Evolutionary conservation across 768 basidiomycete genomes (phyloP).

Genomic region (Chalciporus pseudorubinellus): DNA sequence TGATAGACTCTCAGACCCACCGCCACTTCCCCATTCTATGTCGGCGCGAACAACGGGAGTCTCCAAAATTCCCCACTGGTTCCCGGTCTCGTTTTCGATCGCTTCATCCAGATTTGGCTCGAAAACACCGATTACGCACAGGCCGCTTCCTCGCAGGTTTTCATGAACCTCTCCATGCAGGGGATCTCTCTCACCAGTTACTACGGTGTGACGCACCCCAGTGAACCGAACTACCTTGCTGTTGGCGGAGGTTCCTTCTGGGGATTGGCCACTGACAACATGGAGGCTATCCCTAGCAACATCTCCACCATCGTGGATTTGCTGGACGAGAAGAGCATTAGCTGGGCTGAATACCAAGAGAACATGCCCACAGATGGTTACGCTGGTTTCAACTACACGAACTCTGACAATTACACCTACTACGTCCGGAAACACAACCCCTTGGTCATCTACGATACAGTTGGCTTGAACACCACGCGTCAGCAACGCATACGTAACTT

Average conservation of each 20-base stretch:
- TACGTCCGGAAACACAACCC: slow-evolving; percentile 58
- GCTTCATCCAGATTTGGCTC: slow-evolving; percentile 53
- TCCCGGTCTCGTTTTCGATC: slow-evolving; percentile 41
- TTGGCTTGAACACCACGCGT: slow-evolving; percentile 42
- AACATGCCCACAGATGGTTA: slow-evolving; percentile 52
- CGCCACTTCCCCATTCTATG: slow-evolving; percentile 36
- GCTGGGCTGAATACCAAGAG: slow-evolving; percentile 62
- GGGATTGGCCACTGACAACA: slow-evolving; percentile 46
- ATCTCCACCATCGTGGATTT: slow-evolving; percentile 60
- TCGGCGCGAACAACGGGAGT: slow-evolving; percentile 41
- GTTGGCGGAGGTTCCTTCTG: slow-evolving; percentile 51
- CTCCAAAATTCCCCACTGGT: slow-evolving; percentile 37
- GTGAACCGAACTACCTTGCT: slow-evolving; percentile 58
- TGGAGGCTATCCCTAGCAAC: slow-evolving; percentile 37
- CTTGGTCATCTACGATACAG: slow-evolving; percentile 48
- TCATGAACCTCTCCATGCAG: slow-evolving; percentile 42
- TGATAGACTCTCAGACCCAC: slow-evolving; percentile 14
- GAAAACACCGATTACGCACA: slow-evolving; percentile 54
- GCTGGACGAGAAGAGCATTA: slow-evolving; percentile 52
- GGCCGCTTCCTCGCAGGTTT: slow-evolving; percentile 26
- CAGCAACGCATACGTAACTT: slow-evolving; percentile 50
- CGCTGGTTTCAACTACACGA: slow-evolving; percentile 36
- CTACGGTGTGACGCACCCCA: slow-evolving; percentile 52
- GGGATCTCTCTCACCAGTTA: slow-evolving; percentile 48
- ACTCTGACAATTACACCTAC: slow-evolving; percentile 38